Percentiles rank a stretch among this genome's conserved stretches.
phyloP scores from a whole-genome alignment of 345 rosid species.

The Eucalyptus shirleyi region DNA sequence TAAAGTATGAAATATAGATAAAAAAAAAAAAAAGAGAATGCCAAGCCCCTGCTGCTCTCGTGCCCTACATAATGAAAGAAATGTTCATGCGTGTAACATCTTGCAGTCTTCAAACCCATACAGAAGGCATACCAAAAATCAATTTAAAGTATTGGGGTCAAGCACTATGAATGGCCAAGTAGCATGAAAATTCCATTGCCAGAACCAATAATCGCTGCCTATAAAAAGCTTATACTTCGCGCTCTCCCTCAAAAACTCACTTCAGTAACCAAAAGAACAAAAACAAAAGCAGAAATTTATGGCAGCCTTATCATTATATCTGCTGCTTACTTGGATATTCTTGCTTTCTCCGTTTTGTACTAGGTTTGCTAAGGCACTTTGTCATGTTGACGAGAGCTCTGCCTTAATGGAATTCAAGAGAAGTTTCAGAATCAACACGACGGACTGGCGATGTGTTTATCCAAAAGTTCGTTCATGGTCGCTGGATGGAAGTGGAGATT shows the following conservation, averaged over 20 bases:
- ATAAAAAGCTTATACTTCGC: not conserved
- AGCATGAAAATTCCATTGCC: not conserved
- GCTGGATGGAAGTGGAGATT: not conserved
- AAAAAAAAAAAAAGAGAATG: not conserved
- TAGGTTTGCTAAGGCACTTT: not conserved
- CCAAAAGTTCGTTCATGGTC: not conserved
- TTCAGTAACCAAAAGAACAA: not conserved
- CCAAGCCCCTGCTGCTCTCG: not conserved
- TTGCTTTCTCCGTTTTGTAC: not conserved
- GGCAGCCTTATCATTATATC: not conserved
- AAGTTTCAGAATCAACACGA: not conserved
- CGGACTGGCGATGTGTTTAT: not conserved
- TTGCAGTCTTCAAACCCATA: not conserved
- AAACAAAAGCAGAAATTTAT: not conserved
- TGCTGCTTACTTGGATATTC: not conserved
- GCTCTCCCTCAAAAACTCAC: not conserved
- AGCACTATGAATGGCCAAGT: not conserved
- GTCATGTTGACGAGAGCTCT: not conserved
- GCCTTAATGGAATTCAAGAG: not conserved
- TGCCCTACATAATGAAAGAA: not conserved
- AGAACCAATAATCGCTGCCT: not conserved
- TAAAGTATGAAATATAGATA: not conserved
- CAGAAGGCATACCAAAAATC: not conserved
- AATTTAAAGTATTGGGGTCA: not conserved
- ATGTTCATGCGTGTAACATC: not conserved